Evolutionary conservation across 116 monocot genomes (phyloP).

Genomic region (Zostera marina): DNA sequence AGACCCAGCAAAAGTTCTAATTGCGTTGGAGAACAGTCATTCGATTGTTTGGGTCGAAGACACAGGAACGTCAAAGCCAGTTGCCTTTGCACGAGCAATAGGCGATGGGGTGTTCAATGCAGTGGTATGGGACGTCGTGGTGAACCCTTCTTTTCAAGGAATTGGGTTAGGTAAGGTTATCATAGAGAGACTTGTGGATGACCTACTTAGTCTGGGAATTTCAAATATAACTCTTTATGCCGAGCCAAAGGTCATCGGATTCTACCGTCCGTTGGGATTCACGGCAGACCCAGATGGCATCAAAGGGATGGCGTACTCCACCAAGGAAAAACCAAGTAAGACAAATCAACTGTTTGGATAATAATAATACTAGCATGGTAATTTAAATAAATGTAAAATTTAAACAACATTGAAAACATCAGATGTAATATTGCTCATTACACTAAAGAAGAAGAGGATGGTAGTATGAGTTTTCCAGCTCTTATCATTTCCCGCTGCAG

Average conservation of each 20-base stretch:
- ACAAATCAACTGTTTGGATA: slow-evolving; percentile 1
- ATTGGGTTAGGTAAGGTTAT: slow-evolving; percentile 69
- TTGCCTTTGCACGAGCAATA: slow-evolving; percentile 74
- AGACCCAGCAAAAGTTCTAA: slow-evolving; percentile 36
- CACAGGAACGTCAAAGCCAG: slow-evolving; percentile 14
- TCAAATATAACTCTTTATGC: slow-evolving; percentile 75
- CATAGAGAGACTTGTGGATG: slow-evolving; percentile 68
- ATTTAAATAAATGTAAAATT: neutral
- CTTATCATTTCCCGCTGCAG: slow-evolving; percentile 3
- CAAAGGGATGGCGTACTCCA: slow-evolving; percentile 74
- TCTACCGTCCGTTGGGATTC: slow-evolving; percentile 81
- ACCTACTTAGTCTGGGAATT: slow-evolving; percentile 30
- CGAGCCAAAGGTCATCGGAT: slow-evolving; percentile 73
- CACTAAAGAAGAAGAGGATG: too few relatives aligned
- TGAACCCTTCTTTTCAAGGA: slow-evolving; percentile 77
- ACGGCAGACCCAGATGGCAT: slow-evolving; percentile 72
- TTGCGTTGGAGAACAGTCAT: slow-evolving; percentile 48
- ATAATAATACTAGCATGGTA: neutral
- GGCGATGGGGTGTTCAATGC: slow-evolving; percentile 96
- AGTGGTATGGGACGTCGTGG: slow-evolving; percentile 96
- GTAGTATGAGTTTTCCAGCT: too few relatives aligned
- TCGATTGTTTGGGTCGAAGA: slow-evolving; percentile 44
- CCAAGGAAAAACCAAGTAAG: slow-evolving; percentile 9
- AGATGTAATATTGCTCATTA: too few relatives aligned
- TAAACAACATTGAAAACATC: too few relatives aligned